Percentiles rank a stretch among this genome's conserved stretches.
Evolutionary conservation across 2,329 filamentous ascomycete genomes (phyloP).

Genomic region (Colletotrichum shisoi): DNA sequence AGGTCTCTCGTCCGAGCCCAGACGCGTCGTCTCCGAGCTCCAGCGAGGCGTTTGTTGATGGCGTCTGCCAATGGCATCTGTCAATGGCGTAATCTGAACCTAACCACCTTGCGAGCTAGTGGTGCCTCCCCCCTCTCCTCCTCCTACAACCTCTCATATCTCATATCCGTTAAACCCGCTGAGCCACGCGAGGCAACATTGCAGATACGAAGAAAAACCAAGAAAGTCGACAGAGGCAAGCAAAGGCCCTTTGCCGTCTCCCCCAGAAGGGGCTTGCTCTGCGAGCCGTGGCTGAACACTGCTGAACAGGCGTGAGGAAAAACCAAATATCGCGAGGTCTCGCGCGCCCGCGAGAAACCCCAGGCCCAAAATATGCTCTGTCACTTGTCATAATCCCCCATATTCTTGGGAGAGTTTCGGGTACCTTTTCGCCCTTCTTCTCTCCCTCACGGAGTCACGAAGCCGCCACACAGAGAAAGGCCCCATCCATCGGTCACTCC

Average conservation of each 20-base stretch:
- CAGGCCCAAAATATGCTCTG: no score
- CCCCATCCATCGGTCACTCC: background rate
- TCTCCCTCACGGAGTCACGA: background rate
- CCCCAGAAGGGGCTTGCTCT: constrained; percentile 3
- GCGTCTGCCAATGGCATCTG: constrained; percentile 4
- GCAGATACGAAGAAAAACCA: constrained; percentile 33
- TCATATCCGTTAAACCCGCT: constrained; percentile 16
- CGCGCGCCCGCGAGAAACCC: background rate
- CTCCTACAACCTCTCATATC: background rate
- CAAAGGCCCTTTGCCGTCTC: background rate
- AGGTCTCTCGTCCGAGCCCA: background rate
- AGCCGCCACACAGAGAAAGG: background rate
- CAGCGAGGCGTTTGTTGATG: background rate
- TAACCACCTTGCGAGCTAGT: background rate
- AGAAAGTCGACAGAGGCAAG: background rate
- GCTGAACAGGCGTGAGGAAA: background rate
- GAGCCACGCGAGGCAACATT: constrained; percentile 19
- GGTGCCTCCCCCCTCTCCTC: background rate
- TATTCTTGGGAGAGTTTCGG: background rate
- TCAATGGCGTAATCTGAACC: background rate
- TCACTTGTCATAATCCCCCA: constrained; percentile 22
- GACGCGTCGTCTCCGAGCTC: constrained; percentile 13
- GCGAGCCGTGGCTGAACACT: background rate
- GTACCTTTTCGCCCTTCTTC: background rate
- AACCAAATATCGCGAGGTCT: constrained; percentile 5